phyloP scores from a whole-genome alignment of 305 asterid genomes.

The Andrographis paniculata region DNA sequence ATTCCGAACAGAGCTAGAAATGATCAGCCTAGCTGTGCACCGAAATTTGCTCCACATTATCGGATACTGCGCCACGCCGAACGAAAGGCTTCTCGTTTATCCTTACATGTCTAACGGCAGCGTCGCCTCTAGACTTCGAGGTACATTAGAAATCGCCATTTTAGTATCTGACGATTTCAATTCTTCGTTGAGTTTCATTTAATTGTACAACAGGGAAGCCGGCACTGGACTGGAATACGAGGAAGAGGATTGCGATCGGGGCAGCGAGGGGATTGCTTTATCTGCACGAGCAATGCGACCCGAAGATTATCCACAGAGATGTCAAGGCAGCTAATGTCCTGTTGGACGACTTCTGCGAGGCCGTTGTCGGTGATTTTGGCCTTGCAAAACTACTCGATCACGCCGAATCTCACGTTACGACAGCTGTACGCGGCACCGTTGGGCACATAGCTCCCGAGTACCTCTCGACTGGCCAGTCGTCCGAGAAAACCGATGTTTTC shows the following conservation, averaged over 20 bases:
- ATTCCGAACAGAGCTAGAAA: constrained; percentile 75
- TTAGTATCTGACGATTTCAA: too few species aligned
- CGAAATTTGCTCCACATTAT: constrained; percentile 74
- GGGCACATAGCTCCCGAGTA: constrained; percentile 97
- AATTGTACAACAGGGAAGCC: constrained; percentile 49
- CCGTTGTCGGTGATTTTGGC: constrained; percentile 92
- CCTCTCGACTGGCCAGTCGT: constrained; percentile 96
- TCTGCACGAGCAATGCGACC: constrained; percentile 97
- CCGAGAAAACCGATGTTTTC: constrained; percentile 91
- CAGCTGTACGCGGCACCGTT: constrained; percentile 95
- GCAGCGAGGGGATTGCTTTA: constrained; percentile 89
- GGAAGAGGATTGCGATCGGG: constrained; percentile 86
- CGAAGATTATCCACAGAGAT: constrained; percentile 90
- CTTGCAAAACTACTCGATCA: constrained; percentile 92
- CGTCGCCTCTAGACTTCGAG: constrained; percentile 81
- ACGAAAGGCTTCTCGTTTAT: constrained; percentile 76
- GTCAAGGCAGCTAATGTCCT: constrained; percentile 95
- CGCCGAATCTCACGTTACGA: constrained; percentile 84
- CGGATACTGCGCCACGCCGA: constrained; percentile 75
- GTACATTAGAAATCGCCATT: constrained; percentile 19
- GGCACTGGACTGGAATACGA: constrained; percentile 63
- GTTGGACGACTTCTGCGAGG: constrained; percentile 72
- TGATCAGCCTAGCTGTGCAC: constrained; percentile 90
- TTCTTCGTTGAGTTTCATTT: too few species aligned
- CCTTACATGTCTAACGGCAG: constrained; percentile 97